Evolutionary conservation across 192 early-diverging fungal genomes (phyloP).

Genomic region (Bifiguratus adelaidae): DNA sequence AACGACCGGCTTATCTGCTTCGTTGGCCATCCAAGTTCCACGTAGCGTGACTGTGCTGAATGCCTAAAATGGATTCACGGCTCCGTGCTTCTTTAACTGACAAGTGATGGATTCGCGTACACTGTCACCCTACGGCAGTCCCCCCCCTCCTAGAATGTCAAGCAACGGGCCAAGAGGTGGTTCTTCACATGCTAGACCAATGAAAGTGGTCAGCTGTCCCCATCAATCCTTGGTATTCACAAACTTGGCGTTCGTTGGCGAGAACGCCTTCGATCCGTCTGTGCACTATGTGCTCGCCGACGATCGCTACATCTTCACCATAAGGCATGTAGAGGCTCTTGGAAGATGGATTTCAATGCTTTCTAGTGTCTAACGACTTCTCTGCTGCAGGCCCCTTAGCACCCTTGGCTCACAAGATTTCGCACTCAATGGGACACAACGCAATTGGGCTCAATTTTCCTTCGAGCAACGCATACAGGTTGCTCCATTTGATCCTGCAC

Average conservation of each 20-base stretch:
- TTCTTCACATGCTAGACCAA: background rate
- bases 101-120: too few species aligned
- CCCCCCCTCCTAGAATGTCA: background rate
- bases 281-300: constrained; percentile 69
- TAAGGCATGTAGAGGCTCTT: constrained; percentile 35
- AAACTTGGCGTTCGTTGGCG: constrained; percentile 70
- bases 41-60: too few species aligned
- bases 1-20: too few species aligned
- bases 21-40: too few species aligned
- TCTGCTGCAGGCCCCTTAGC: constrained; percentile 27
- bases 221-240: constrained; percentile 39
- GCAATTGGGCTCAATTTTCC: constrained; percentile 56
- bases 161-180: background rate
- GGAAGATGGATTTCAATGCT: background rate
- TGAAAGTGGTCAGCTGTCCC: constrained; percentile 32
- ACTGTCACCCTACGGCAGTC: background rate
- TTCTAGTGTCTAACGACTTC: too few species aligned
- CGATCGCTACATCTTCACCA: constrained; percentile 70
- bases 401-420: constrained; percentile 31
- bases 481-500: constrained; percentile 47
- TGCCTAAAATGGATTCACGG: too few species aligned
- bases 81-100: too few species aligned
- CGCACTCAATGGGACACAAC: constrained; percentile 41
- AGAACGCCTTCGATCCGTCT: constrained; percentile 56
- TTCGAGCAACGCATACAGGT: constrained; percentile 51